Evolutionary conservation across 352 stramenopile species (phyloP).

Genomic region (Nothophytophthora sp.): DNA sequence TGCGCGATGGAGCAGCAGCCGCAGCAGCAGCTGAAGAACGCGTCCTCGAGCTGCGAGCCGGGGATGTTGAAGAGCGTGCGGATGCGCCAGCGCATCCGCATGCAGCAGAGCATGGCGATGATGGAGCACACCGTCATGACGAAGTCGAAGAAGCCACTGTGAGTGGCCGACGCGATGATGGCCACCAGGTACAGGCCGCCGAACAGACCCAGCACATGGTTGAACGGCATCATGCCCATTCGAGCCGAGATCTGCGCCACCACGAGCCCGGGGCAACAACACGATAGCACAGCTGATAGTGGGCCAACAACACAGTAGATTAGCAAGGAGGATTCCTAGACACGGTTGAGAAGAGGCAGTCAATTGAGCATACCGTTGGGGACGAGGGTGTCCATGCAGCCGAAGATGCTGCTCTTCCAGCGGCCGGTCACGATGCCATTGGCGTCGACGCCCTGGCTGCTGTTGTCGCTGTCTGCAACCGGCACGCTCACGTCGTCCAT

Average conservation of each 20-base stretch:
- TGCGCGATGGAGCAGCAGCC: constrained; percentile 78
- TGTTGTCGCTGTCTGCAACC: constrained; percentile 33
- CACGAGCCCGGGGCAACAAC: constrained; percentile 58
- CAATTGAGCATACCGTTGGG: constrained; percentile 54
- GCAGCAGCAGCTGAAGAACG: constrained; percentile 50
- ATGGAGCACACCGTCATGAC: constrained; percentile 43
- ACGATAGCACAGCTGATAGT: constrained; percentile 57
- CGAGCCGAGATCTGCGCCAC: constrained; percentile 68
- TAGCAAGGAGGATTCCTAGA: background rate
- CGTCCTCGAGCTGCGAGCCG: constrained; percentile 56
- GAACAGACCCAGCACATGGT: constrained; percentile 52
- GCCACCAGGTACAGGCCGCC: constrained; percentile 51
- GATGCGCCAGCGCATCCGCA: constrained; percentile 60
- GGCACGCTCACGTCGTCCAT: constrained; percentile 42
- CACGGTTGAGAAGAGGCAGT: background rate
- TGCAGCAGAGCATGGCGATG: constrained; percentile 37
- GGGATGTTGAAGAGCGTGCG: constrained; percentile 66
- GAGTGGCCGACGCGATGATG: constrained; percentile 29
- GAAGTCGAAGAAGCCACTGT: constrained; percentile 50
- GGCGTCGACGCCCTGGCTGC: constrained; percentile 48
- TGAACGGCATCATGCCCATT: constrained; percentile 60
- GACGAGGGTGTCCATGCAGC: constrained; percentile 63
- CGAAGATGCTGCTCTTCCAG: constrained; percentile 78
- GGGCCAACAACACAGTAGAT: background rate
- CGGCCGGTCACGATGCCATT: constrained; percentile 73